Conservation (phyloP, 495 filamentous ascomycete genomes). For the Bryoglossum gracile region DNA sequence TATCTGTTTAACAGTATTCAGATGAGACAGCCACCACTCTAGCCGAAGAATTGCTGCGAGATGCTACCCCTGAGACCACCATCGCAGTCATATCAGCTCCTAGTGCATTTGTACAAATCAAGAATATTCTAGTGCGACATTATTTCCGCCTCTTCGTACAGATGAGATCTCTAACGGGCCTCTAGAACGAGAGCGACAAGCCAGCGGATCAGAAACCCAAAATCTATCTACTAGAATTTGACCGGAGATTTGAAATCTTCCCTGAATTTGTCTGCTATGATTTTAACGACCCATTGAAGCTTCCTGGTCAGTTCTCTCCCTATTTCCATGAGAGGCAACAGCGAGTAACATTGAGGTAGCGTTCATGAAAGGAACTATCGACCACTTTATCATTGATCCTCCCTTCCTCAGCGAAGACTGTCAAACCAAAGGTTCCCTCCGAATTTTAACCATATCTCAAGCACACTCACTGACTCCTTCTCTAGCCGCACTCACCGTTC, state of each 20-base stretch:
- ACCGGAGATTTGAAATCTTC: conserved; percentile 63
- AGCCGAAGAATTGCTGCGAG: conserved; percentile 55
- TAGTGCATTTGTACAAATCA: conserved; percentile 67
- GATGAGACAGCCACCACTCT: conserved; percentile 57
- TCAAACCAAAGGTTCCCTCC: conserved; percentile 56
- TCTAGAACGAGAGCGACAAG: conserved; percentile 21
- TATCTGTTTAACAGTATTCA: conserved; percentile 47
- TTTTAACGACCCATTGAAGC: conserved; percentile 55
- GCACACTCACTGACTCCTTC: background rate
- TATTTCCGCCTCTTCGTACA: background rate
- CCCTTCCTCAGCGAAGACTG: conserved; percentile 75
- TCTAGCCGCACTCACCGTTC: conserved; percentile 61
- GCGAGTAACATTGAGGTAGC: conserved; percentile 22
- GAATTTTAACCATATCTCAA: conserved; percentile 1
- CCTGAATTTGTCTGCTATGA: conserved; percentile 66
- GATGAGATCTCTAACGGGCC: background rate
- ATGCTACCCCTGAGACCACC: conserved; percentile 40
- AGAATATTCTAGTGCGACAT: conserved; percentile 52
- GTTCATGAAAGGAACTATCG: conserved; percentile 53
- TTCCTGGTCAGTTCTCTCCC: conserved; percentile 42
- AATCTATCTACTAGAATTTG: conserved; percentile 61
- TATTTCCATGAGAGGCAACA: background rate
- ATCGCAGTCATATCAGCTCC: conserved; percentile 69
- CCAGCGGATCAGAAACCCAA: conserved; percentile 38
- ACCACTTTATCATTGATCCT: conserved; percentile 66